Conservation (phyloP, 1,284 basidiomycete genomes). For the Volvariella surrecta region DNA sequence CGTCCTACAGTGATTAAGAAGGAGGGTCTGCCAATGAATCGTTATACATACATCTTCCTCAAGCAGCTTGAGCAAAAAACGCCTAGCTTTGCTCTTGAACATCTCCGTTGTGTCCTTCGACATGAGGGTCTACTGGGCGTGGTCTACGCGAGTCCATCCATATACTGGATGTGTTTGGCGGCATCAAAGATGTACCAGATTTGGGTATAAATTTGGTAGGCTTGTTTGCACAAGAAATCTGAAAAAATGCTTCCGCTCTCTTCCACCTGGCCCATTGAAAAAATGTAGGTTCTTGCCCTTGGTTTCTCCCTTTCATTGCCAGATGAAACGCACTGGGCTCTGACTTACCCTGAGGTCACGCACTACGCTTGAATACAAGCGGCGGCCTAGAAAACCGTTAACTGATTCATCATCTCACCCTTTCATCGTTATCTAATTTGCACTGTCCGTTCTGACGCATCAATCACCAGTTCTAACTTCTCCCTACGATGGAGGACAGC, state of each 20-base stretch:
- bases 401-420: constrained; percentile 40
- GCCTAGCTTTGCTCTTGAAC: constrained; percentile 7
- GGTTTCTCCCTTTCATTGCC: constrained; percentile 2
- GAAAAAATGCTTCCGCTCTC: constrained; percentile 5
- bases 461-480: not conserved
- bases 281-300: constrained; percentile 11
- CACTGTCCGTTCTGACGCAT: constrained; percentile 8
- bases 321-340: constrained; percentile 91
- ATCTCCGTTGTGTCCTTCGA: not conserved
- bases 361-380: constrained; percentile 60
- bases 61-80: constrained; percentile 17
- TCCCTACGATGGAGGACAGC: constrained; percentile 7
- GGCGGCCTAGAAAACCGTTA: constrained; percentile 89
- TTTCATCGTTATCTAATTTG: constrained; percentile 6
- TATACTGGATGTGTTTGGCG: no score
- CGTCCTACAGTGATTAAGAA: no score
- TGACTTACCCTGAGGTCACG: constrained; percentile 61
- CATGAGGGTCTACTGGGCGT: constrained; percentile 1
- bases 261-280: not conserved
- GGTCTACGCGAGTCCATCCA: not conserved
- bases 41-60: not conserved
- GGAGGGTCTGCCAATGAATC: not conserved
- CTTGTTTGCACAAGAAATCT: not conserved
- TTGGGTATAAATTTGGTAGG: no score
- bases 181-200: no score